Evolutionary conservation across 805 yeast genomes (phyloP), one percentile per base, ranked within the genome.

Genomic region (Wickerhamomyces strasburgensis): DNA sequence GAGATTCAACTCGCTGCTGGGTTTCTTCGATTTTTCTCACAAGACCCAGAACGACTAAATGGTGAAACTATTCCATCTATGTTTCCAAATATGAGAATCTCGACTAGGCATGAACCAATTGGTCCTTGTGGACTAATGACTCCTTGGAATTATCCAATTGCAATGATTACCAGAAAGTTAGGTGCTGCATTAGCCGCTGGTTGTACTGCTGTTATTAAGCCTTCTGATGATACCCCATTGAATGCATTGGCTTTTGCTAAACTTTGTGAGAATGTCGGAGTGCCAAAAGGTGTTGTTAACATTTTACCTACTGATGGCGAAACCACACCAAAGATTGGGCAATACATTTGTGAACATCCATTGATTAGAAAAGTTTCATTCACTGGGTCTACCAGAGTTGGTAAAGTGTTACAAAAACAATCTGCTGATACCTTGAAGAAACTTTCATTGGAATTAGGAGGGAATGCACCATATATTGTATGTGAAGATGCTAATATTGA

Each of bases 401-500:
- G 93, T 64, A 79, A 76, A 60, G 80, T 83, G 46, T 81, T 83
- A 78, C 68, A 68, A 44, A 72, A 72, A 51, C 83, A 86, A 53
- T 81, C 86, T 43, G 72, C 75, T 46, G 67, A 84, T n/a, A 73
- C 73, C 64, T 69, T 82, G 68, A 83, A 83, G 73, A 82, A 82
- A 66, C 82, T 81, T 36, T 81, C 90, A 34, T 68, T 83, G 62
- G 93, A 83, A 65, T 71, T 82, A 53, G 93, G 93, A 62, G 93
- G 93, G 62, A 83, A 83, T 62, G 80, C 88, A 41, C 84, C 89
- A 53, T 79, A 81, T 58, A 72, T 83, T 53, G 79, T 83, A 29
- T 82, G 82, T 56, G 68, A 73, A 48, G 93, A 83, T 58, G 83
- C 81, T 44, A 68, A 80, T 54, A 51, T 80, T 41, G 70, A 72